Base-by-base conservation (phyloP, 2,329 filamentous ascomycete species). In the Aspergillus sp. region DNA sequence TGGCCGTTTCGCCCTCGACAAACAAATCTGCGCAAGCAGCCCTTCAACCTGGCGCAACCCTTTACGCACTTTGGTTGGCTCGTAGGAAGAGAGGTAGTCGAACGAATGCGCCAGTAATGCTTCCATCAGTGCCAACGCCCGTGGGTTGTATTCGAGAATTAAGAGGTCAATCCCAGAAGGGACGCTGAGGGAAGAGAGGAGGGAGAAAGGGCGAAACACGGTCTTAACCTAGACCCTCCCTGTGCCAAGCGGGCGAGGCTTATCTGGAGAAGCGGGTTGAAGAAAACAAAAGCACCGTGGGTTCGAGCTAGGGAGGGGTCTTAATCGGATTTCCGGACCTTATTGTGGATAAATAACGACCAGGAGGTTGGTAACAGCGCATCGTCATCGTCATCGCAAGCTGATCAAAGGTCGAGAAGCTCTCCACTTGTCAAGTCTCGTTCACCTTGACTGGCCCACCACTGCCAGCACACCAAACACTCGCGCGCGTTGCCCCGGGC, bases 1-100 rank as follows among this genome's bases (percentile, higher is more conserved):
- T 13, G 75, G 63, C 26, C 71, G 68, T 61, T 74, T 74, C 41
- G 75, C 70, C 60, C 74, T 74, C 18, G 89, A 89, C 41, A 98
- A 86, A 77, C 93, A 97, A 77, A 98, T 96, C 76, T 96, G 93
- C 20, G 93, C 93, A 50, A 98, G 84, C 45, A 98, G 84, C 32
- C 92, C 92, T 78, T 98, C 93, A 62, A 98, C 91, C 78, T 97
- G 93, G 65, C 91, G 89, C 64, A 98, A 79, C 51, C 93, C 95
- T 79, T 97, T 98, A 67, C 91, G 89, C 71, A 98, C 90, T 79
- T 96, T 96, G 73, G 84, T 82, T 57, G 88, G 87, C 68, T 97
- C 92, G 74, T 93, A 93, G 48, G 93, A 97, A 60, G 93, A 96
- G 64, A 97, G 88, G 77, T 96, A 96, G 80, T 97, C 93, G 77